Base-by-base conservation (phyloP, 805 yeast genomes). In the Metschnikowia chrysomelidarum region DNA sequence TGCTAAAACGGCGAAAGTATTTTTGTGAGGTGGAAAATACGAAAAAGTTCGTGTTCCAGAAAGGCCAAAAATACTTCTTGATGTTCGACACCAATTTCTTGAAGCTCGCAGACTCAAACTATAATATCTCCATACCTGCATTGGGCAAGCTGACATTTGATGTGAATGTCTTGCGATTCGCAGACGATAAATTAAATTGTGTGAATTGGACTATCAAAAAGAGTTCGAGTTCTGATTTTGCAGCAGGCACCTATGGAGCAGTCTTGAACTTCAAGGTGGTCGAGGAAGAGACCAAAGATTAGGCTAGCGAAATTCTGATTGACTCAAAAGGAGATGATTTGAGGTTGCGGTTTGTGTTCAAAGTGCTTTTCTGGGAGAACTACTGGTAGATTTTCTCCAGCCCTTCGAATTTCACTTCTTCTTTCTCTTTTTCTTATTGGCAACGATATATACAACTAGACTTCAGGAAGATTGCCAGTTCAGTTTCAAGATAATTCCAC, bases 21-120 rank as follows among this genome's bases (percentile, higher is more conserved):
- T 80, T 73, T 54, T 60, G 69, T 36, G 53, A 64, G 18, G 35
- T 51, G 9, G 48, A 53, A 0, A 53, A 68, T 32, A 64, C 79
- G 33, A 48, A 62, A 25, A 41, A 52, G 10, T 76, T 74, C 40
- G 49, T 41, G 1, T 78, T 76, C 44, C 38, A 57, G 15, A 52
- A 61, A 6, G 65, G 60, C 16, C 35, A 47, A 13, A 47, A 55
- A 4, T 80, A 79, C 42, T 46, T 52, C 15, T 64, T 80, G 36
- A 75, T 71, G 38, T 80, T 80, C 49, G 74, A 69, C 43, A 78
- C 83, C 2, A 73, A 75, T 18, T 69, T 69, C 34, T 48, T 80
- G 17, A 73, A 73, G 30, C 50, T 78, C 59, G 63, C 71, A 14
- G 67, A 71, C 46, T 67, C 77, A 3, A 60, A 67, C 22, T 73